phyloP scores from a whole-genome alignment of 352 stramenopile species.

The Globisporangium cederbergense region DNA sequence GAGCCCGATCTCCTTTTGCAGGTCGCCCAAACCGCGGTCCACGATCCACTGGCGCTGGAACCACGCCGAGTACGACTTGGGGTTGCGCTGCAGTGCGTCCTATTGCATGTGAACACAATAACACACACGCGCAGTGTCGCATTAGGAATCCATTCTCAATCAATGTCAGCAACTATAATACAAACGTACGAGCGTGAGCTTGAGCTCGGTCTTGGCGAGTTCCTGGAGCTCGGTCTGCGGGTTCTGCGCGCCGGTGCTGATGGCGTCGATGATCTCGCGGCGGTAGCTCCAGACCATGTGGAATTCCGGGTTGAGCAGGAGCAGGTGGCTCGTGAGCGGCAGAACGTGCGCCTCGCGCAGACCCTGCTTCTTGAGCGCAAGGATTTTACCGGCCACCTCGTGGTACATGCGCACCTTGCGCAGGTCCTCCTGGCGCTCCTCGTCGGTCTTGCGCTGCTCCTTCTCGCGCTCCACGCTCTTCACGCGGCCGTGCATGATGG shows the following conservation, averaged over 20 bases:
- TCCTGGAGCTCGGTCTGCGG: constrained; percentile 28
- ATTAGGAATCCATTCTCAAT: neutral
- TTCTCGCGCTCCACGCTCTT: constrained; percentile 77
- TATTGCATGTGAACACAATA: constrained; percentile 20
- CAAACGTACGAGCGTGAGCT: constrained; percentile 64
- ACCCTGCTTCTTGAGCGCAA: constrained; percentile 54
- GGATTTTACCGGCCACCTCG: constrained; percentile 68
- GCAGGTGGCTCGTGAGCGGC: constrained; percentile 88
- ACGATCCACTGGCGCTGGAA: constrained; percentile 87
- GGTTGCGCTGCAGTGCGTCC: constrained; percentile 93
- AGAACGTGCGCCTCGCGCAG: constrained; percentile 53
- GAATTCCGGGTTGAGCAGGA: constrained; percentile 96
- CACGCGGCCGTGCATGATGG: constrained; percentile 62
- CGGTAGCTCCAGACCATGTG: constrained; percentile 97
- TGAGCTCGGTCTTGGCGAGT: constrained; percentile 85
- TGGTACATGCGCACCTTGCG: constrained; percentile 73
- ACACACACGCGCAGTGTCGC: neutral
- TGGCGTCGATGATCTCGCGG: constrained; percentile 84
- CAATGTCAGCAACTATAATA: neutral
- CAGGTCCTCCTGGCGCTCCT: constrained; percentile 58
- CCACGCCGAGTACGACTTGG: constrained; percentile 96
- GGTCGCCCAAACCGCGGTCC: constrained; percentile 57
- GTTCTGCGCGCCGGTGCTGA: constrained; percentile 27
- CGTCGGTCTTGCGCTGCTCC: constrained; percentile 60
- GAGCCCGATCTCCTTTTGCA: constrained; percentile 72